Evolutionary conservation across 1,284 basidiomycete genomes (phyloP).

Genomic region (Cerioporus squamosus): DNA sequence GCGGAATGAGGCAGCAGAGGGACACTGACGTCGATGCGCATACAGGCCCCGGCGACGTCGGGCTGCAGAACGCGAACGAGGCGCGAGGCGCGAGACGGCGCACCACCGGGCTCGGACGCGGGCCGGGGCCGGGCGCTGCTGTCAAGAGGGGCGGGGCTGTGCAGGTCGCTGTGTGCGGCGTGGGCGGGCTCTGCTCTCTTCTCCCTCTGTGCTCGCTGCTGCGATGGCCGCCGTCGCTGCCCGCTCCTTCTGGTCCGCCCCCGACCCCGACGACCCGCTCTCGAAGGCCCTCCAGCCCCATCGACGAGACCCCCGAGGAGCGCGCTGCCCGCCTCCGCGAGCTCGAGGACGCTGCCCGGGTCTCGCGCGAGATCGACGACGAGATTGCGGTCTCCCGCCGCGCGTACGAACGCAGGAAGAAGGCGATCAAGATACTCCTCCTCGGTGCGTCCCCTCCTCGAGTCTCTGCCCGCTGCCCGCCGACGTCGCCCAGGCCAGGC

Average conservation of each 20-base stretch:
- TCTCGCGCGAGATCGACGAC: slow-evolving; percentile 61
- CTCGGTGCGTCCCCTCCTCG: slow-evolving; percentile 48
- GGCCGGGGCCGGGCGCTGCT: no score
- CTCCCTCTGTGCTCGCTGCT: no score
- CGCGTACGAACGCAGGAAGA: slow-evolving; percentile 54
- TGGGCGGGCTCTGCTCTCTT: no score
- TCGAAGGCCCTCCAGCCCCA: slow-evolving; percentile 37
- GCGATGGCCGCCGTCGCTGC: slow-evolving; percentile 13
- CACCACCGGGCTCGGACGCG: no score
- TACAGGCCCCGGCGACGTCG: no score
- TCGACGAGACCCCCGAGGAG: slow-evolving; percentile 51
- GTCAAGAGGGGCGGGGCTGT: no score
- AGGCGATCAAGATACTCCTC: slow-evolving; percentile 65
- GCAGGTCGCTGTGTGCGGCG: no score
- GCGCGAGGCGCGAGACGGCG: no score
- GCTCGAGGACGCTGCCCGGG: slow-evolving; percentile 48
- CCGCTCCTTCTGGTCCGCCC: slow-evolving; percentile 15
- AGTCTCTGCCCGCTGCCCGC: not conserved
- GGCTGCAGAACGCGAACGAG: no score
- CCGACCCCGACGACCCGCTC: slow-evolving; percentile 40
- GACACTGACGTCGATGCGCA: no score
- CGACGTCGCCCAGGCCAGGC: slow-evolving; percentile 54
- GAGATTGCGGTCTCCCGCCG: slow-evolving; percentile 55
- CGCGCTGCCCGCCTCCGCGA: slow-evolving; percentile 42
- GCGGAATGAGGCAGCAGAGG: no score